Percentiles rank a stretch among this genome's conserved stretches.
Evolutionary conservation across 1,284 basidiomycete species (phyloP).

Genomic region (Austroboletus novae-zelandiae): DNA sequence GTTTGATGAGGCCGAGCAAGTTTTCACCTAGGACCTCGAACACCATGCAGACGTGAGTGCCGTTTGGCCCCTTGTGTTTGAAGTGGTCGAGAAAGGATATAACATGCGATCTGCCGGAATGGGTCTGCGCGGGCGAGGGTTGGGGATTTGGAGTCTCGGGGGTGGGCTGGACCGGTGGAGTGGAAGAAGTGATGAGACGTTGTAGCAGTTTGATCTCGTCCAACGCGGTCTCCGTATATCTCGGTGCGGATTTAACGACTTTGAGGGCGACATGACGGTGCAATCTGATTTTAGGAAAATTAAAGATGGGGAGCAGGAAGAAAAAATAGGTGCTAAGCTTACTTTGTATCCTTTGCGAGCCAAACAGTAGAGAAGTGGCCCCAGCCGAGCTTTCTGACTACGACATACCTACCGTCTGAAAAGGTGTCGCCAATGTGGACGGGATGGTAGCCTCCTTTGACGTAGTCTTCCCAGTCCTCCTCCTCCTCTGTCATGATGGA

Average conservation of each 20-base stretch:
- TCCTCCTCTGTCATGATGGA: conserved; percentile 75
- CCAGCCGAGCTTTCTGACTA: conserved; percentile 97
- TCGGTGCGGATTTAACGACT: conserved; percentile 95
- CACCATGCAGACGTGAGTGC: conserved; percentile 98
- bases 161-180: conserved; percentile 56
- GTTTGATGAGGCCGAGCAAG: conserved; percentile 95
- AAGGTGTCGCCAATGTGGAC: conserved; percentile 95
- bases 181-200: conserved; percentile 87
- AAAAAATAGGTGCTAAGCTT: conserved; percentile 11
- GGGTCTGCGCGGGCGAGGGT: conserved; percentile 64
- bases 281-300: conserved; percentile 51
- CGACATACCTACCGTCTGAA: conserved; percentile 83
- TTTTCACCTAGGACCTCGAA: conserved; percentile 99
- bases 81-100: conserved; percentile 98
- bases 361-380: conserved; percentile 97
- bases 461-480: conserved; percentile 85
- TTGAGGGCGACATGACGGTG: conserved; percentile 98
- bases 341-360: conserved; percentile 88
- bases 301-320: background rate
- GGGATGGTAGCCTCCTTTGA: conserved; percentile 92
- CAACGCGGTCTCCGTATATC: conserved; percentile 97
- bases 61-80: conserved; percentile 94
- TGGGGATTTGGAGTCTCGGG: conserved; percentile 55
- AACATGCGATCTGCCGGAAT: conserved; percentile 80
- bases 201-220: conserved; percentile 99